phyloP scores from a whole-genome alignment of 345 rosid genomes.

The Schrenkiella parvula region DNA sequence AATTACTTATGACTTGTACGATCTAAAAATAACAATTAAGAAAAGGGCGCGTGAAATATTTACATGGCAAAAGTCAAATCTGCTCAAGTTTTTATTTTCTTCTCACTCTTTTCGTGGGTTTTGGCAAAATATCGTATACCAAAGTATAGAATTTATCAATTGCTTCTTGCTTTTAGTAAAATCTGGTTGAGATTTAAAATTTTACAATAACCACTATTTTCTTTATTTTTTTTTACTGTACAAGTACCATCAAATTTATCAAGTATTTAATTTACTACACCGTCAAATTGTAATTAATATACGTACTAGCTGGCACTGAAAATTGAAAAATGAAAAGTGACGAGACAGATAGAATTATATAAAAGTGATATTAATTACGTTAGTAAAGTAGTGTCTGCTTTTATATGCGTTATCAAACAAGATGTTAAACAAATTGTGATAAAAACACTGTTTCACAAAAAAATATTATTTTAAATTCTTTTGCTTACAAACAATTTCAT shows the following conservation, averaged over 20 bases:
- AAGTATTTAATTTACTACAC: slow-evolving; percentile 5
- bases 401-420: neutral
- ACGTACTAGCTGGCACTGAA: neutral
- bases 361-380: neutral
- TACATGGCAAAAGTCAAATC: slow-evolving; percentile 38
- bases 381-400: neutral
- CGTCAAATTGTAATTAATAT: slow-evolving; percentile 2
- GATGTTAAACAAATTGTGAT: neutral
- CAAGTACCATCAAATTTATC: slow-evolving; percentile 15
- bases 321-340: neutral
- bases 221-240: neutral
- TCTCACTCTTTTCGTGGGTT: slow-evolving; percentile 34
- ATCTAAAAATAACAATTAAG: neutral
- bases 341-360: slow-evolving; percentile 1
- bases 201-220: neutral
- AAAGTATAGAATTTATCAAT: slow-evolving; percentile 41
- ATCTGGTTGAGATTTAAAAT: neutral
- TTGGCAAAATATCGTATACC: slow-evolving; percentile 39
- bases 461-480: no score
- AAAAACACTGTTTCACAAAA: no score
- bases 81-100: neutral
- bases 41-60: neutral
- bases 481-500: no score
- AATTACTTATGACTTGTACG: neutral
- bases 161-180: slow-evolving; percentile 31